Evolutionary conservation across 2,329 filamentous ascomycete species (phyloP).

Genomic region (Uncinocarpus reesii): DNA sequence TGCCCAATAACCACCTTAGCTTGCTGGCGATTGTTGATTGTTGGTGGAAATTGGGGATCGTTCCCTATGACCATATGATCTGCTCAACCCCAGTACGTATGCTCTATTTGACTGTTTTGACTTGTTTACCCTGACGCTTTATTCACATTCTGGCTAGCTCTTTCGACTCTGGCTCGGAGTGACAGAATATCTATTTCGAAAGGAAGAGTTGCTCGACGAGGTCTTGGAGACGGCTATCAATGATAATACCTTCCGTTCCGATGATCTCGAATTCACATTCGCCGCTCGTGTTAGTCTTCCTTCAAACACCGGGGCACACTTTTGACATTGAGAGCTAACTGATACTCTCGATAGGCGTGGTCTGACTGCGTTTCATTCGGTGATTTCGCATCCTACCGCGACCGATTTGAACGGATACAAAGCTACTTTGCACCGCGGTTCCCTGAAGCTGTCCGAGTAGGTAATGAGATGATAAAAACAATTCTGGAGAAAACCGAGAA

Average conservation of each 20-base stretch:
- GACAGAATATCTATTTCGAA: constrained; percentile 91
- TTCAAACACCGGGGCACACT: background rate
- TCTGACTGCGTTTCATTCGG: constrained; percentile 84
- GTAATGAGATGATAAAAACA: constrained; percentile 95
- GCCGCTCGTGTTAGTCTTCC: constrained; percentile 56
- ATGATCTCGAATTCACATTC: constrained; percentile 96
- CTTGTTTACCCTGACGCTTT: too few relatives aligned
- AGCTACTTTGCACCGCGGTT: constrained; percentile 86
- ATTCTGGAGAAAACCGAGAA: constrained; percentile 66
- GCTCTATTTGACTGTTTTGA: constrained; percentile 18
- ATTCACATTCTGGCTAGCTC: constrained; percentile 39
- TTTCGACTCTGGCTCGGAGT: constrained; percentile 95
- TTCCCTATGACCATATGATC: constrained; percentile 99
- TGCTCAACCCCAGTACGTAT: constrained; percentile 72
- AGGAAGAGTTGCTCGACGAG: constrained; percentile 68
- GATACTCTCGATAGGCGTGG: constrained; percentile 54
- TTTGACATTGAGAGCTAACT: constrained; percentile 1
- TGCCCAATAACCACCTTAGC: constrained; percentile 87
- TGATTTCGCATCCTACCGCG: constrained; percentile 84
- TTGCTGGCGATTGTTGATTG: constrained; percentile 96
- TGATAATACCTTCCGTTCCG: constrained; percentile 83
- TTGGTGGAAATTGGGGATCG: constrained; percentile 87
- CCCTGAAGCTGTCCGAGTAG: constrained; percentile 71
- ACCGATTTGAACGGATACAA: constrained; percentile 84
- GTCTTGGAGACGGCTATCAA: constrained; percentile 75